Evolutionary conservation across 768 basidiomycete genomes (phyloP).

Genomic region (Epithele typhae): DNA sequence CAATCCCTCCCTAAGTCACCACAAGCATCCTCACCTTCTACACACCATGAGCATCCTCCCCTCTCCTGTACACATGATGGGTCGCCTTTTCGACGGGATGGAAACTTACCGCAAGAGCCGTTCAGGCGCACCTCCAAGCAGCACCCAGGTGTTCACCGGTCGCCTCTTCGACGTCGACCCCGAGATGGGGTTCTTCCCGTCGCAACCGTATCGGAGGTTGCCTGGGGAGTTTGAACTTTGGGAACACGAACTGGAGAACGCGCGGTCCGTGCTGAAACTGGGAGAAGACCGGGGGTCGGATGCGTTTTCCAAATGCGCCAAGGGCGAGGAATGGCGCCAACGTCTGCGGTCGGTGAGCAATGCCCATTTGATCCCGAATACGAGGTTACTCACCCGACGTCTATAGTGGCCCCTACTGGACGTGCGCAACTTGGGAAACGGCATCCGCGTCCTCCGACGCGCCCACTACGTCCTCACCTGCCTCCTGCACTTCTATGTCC

Average conservation of each 20-base stretch:
- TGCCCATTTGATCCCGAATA: no score
- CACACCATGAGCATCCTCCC: slow-evolving; percentile 17
- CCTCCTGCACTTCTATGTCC: slow-evolving; percentile 87
- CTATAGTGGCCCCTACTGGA: slow-evolving; percentile 69
- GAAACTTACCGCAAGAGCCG: slow-evolving; percentile 1
- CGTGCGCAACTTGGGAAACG: slow-evolving; percentile 44
- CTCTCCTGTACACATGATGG: slow-evolving; percentile 20
- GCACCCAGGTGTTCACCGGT: slow-evolving; percentile 10
- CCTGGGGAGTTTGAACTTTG: slow-evolving; percentile 53
- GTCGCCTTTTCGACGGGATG: slow-evolving; percentile 9
- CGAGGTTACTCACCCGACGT: not conserved
- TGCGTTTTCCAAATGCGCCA: slow-evolving; percentile 41
- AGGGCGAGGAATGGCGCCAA: slow-evolving; percentile 67
- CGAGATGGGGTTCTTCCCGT: slow-evolving; percentile 82
- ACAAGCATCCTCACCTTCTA: not conserved
- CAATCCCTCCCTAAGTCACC: not conserved
- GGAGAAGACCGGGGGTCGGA: slow-evolving; percentile 52
- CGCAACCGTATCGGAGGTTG: slow-evolving; percentile 54
- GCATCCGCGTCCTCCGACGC: slow-evolving; percentile 66
- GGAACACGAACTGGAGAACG: slow-evolving; percentile 63
- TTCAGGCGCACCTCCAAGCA: not conserved
- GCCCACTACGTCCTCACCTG: slow-evolving; percentile 89
- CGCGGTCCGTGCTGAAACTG: slow-evolving; percentile 48
- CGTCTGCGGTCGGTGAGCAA: slow-evolving; percentile 31
- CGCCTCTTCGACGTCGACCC: slow-evolving; percentile 49